A percentile compares a stretch with the other conserved stretches of the same genome.
Conservation (phyloP, 1,139 yeast genomes). For the Kluyveromyces marxianus region DNA sequence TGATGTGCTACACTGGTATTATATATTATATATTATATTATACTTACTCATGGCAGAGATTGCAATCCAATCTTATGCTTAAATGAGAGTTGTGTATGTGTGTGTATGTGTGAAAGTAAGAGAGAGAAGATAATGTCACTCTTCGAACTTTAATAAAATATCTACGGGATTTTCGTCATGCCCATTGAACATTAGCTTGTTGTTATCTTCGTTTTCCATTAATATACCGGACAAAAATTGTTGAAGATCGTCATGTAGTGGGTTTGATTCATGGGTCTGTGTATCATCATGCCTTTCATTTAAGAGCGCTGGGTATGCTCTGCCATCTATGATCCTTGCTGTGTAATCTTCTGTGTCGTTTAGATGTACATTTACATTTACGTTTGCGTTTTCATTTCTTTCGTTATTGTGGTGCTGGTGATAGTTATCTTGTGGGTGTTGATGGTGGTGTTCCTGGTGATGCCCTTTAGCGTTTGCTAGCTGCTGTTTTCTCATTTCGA, state of each 20-base stretch:
- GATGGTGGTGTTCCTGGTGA: background rate
- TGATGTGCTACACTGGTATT: no score
- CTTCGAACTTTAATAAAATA: constrained; percentile 24
- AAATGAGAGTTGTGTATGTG: no score
- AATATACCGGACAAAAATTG: constrained; percentile 27
- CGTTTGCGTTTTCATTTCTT: background rate
- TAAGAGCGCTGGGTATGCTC: constrained; percentile 12
- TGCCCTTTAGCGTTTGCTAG: background rate
- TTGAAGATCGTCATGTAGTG: constrained; percentile 22
- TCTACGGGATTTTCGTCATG: constrained; percentile 22
- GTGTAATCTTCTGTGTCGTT: constrained; percentile 10
- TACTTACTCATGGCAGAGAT: no score
- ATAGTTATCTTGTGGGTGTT: background rate
- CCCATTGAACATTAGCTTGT: constrained; percentile 20
- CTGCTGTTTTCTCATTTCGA: constrained; percentile 18
- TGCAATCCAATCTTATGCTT: no score
- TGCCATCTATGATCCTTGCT: constrained; percentile 17
- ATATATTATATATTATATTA: no score
- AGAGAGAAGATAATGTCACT: background rate
- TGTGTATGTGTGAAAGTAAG: no score
- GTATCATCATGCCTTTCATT: constrained; percentile 1
- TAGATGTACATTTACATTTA: background rate
- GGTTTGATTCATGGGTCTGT: constrained; percentile 4
- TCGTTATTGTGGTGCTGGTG: background rate
- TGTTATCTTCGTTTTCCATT: constrained; percentile 29